Evolutionary conservation across 2,329 filamentous ascomycete genomes (phyloP), one percentile per base, ranked within the genome.

Genomic region (Tolypocladium cylindrosporum): DNA sequence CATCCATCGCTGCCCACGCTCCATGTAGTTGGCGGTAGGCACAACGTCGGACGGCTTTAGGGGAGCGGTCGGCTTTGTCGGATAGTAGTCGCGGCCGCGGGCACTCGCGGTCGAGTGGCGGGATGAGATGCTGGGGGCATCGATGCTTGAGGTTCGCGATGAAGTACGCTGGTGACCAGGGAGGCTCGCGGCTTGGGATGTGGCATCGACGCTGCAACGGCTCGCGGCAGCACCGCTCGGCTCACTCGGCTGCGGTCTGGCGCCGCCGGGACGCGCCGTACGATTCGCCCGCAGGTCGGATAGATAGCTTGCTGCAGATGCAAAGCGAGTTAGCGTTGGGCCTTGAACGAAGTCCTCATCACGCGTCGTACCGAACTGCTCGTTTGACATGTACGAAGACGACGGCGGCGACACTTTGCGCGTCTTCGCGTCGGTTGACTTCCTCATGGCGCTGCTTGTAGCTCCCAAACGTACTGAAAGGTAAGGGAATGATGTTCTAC

Each of bases 1-100:
- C 82, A 90, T 89, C 86, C 88, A 90, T 64, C 88, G 77, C 67
- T 85, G 83, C 21, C 87, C 87, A 58, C 85, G 82, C 70, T 91
- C 89, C 58, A 89, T 86, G 69, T 91, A 91, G 9, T 81, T 84
- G 50, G 84, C 77, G 60, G 80, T 88, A 8, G 85, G 82, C 19
- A 87, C 84, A 54, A 87, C 79, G 55, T 85, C 79, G 2, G 79
- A 82, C 1, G 84, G 81, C 61, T 77, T 84, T 58, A 84, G 66
- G 16, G 80, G 78, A 37, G 67, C 66, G 4, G 76, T 65, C 10
- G 68, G 64, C 24, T 70, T 71, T 41, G 75, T 70, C 5, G 79
- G 77, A 62, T 79, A 81, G 68, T 82, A 83, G 65, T 84, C 80
- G 48, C 74, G 78, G 10, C 77, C 78, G 21, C 70, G 70, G 57